Evolutionary conservation across 1,284 basidiomycete genomes (phyloP).

Genomic region (Tylopilus orsonianus): DNA sequence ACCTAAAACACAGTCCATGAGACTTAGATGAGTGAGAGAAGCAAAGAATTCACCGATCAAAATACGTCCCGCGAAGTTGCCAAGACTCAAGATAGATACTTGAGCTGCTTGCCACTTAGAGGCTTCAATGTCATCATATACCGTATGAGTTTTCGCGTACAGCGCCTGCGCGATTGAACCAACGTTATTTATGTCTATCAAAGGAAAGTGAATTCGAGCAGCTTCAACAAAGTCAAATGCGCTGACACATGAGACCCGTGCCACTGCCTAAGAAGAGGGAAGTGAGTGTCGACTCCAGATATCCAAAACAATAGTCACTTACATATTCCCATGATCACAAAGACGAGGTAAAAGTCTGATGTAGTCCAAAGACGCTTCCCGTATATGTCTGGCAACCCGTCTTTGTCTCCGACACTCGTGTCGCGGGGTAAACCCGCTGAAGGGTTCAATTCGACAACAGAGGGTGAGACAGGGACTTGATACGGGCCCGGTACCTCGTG

Average conservation of each 20-base stretch:
- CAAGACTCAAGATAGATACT: slow-evolving; percentile 82
- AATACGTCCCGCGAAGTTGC: slow-evolving; percentile 83
- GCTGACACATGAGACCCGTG: slow-evolving; percentile 84
- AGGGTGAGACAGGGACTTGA: slow-evolving; percentile 7
- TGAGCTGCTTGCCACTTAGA: slow-evolving; percentile 81
- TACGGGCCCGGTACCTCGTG: slow-evolving; percentile 10
- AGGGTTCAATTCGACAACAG: slow-evolving; percentile 16
- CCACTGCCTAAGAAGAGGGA: slow-evolving; percentile 64
- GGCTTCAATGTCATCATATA: slow-evolving; percentile 66
- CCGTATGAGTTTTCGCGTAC: slow-evolving; percentile 62
- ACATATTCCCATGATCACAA: slow-evolving; percentile 69
- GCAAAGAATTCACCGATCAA: slow-evolving; percentile 55
- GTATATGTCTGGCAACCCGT: slow-evolving; percentile 42
- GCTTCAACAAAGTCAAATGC: background rate
- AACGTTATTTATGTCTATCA: slow-evolving; percentile 88
- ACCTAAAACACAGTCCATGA: slow-evolving; percentile 37
- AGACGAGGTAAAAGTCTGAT: slow-evolving; percentile 78
- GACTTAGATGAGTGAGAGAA: background rate
- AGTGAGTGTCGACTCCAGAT: background rate
- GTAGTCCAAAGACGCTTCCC: slow-evolving; percentile 48
- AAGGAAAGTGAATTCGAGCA: background rate
- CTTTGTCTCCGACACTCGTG: slow-evolving; percentile 9
- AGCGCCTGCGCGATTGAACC: slow-evolving; percentile 90
- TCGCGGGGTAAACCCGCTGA: slow-evolving; percentile 7
- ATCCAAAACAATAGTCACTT: slow-evolving; percentile 31